Percentiles rank a stretch among this genome's conserved stretches.
phyloP scores from a whole-genome alignment of 1,284 basidiomycete species.

The Uromyces viciae-fabae region DNA sequence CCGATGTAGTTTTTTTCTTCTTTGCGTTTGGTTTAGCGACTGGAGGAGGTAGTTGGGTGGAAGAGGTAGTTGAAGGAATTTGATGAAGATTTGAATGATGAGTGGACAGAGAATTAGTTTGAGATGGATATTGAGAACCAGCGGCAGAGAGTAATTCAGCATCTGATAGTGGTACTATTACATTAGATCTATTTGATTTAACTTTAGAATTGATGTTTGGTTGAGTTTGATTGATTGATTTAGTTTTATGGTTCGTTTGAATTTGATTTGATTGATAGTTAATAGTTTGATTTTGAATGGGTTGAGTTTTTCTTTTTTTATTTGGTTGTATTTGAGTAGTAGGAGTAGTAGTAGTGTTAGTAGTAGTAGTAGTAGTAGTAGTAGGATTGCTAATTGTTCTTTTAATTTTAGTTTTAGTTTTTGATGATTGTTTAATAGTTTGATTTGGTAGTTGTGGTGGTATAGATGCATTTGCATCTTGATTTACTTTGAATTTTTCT shows the following conservation, averaged over 20 bases:
- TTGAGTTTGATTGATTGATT: not conserved
- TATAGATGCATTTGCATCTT: not conserved
- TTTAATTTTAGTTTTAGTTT: not conserved
- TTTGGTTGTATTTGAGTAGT: not conserved
- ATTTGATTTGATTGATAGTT: slow-evolving; percentile 7
- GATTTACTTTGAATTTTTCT: not conserved
- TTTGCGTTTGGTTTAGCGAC: not conserved
- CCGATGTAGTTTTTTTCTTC: not conserved
- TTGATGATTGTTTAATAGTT: not conserved
- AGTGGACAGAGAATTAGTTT: not conserved
- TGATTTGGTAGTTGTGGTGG: not conserved
- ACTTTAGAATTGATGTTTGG: not conserved
- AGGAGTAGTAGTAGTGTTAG: not conserved
- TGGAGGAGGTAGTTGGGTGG: not conserved
- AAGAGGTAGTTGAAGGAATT: not conserved
- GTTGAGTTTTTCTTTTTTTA: not conserved
- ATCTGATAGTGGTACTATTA: slow-evolving; percentile 25
- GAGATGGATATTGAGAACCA: not conserved
- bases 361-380: not conserved
- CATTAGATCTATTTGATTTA: no score
- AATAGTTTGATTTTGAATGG: not conserved
- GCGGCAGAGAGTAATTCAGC: slow-evolving; percentile 38
- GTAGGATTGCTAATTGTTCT: not conserved
- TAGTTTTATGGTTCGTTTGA: not conserved
- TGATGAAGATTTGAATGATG: not conserved